These are phyloP conservation scores for Vitis riparia DNA, from an alignment of 164 flowering plant species.

Conservation along the genomic window DNA sequence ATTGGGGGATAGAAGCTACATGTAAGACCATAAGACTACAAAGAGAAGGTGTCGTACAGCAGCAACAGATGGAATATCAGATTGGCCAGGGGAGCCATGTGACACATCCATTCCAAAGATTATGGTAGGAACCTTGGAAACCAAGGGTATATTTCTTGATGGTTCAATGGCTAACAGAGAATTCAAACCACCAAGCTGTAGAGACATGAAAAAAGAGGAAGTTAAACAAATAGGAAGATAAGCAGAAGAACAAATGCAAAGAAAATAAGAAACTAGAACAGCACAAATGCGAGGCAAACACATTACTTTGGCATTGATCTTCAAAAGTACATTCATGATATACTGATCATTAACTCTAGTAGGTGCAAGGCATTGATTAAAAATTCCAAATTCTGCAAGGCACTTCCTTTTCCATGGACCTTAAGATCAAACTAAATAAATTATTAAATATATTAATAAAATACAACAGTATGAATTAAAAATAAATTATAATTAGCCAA, in stretches of 20 bases:
- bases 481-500: constrained; percentile 8
- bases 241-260: background rate
- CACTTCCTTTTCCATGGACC: constrained; percentile 71
- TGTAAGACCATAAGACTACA: background rate
- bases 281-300: background rate
- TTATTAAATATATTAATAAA: background rate
- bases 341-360: constrained; percentile 62
- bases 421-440: constrained; percentile 4
- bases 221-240: background rate
- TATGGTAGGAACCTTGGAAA: constrained; percentile 68
- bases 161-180: constrained; percentile 57
- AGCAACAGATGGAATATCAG: constrained; percentile 58
- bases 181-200: constrained; percentile 91
- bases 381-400: constrained; percentile 76
- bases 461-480: background rate
- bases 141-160: constrained; percentile 47
- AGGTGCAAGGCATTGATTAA: constrained; percentile 92
- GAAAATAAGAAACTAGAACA: background rate
- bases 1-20: too few species aligned
- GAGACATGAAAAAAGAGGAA: background rate
- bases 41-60: background rate
- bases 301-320: constrained; percentile 51
- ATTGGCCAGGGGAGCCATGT: constrained; percentile 92
- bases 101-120: constrained; percentile 98
- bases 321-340: constrained; percentile 71